phyloP scores from a whole-genome alignment of 2,329 filamentous ascomycete species.

The Drechslerella dactyloides region DNA sequence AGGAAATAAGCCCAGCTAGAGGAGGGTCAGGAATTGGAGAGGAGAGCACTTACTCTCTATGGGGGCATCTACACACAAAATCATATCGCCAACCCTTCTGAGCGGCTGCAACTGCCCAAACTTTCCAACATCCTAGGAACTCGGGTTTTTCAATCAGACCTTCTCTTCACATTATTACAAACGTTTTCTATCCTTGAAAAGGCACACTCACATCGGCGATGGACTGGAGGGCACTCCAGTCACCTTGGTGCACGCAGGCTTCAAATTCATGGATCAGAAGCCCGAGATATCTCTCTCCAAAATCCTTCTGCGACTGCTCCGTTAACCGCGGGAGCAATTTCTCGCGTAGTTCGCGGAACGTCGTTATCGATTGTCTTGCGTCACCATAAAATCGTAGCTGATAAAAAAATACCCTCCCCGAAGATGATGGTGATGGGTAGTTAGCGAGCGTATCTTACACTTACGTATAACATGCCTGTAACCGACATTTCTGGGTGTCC shows the following conservation, averaged over 20 bases:
- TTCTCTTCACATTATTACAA: neutral
- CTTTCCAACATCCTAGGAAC: conserved; percentile 22
- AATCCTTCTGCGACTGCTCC: conserved; percentile 36
- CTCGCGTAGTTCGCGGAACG: conserved; percentile 27
- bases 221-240: conserved; percentile 70
- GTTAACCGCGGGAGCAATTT: conserved; percentile 30
- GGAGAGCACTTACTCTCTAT: conserved; percentile 51
- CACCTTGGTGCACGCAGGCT: conserved; percentile 69
- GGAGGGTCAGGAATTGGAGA: neutral
- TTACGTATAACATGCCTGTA: too few relatives aligned
- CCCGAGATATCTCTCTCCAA: conserved; percentile 56
- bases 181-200: neutral
- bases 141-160: neutral
- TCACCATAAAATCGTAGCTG: conserved; percentile 36
- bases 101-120: conserved; percentile 41
- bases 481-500: too few relatives aligned
- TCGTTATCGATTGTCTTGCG: conserved; percentile 35
- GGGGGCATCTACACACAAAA: conserved; percentile 40
- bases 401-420: neutral
- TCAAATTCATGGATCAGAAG: conserved; percentile 82
- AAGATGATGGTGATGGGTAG: conserved; percentile 3
- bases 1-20: too few relatives aligned
- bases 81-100: conserved; percentile 45
- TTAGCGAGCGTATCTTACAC: neutral
- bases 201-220: conserved; percentile 63